These are phyloP conservation scores for Penicillium aurantiogriseum DNA, from an alignment of 2,329 filamentous ascomycete species.

Conservation along the genomic window DNA sequence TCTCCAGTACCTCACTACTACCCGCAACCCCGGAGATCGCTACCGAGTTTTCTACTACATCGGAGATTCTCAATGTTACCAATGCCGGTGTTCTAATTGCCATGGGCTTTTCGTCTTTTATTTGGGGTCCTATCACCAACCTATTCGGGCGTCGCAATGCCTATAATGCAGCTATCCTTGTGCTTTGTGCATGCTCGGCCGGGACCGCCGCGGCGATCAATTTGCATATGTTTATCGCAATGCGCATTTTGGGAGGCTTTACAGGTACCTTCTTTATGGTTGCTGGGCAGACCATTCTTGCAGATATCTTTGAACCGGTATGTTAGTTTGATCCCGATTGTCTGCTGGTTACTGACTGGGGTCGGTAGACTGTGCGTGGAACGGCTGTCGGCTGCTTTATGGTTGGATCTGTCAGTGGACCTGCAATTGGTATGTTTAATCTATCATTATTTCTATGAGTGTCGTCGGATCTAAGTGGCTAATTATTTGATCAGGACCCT, in stretches of 20 bases:
- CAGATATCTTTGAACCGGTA: conserved; percentile 42
- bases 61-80: conserved; percentile 37
- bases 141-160: conserved; percentile 32
- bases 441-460: background rate
- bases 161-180: conserved; percentile 36
- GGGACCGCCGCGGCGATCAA: conserved; percentile 34
- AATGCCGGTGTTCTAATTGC: conserved; percentile 40
- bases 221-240: conserved; percentile 37
- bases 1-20: conserved; percentile 45
- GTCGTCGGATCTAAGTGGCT: background rate
- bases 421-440: conserved; percentile 39
- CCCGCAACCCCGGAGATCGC: conserved; percentile 44
- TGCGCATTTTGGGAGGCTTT: conserved; percentile 37
- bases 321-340: background rate
- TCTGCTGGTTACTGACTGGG: conserved; percentile 1
- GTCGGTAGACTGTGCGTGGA: conserved; percentile 38
- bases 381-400: conserved; percentile 47
- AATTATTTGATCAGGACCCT: conserved; percentile 39
- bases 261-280: conserved; percentile 44
- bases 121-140: conserved; percentile 36
- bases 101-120: conserved; percentile 40
- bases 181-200: conserved; percentile 33
- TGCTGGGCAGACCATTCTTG: conserved; percentile 39
- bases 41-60: conserved; percentile 36
- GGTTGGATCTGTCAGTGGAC: conserved; percentile 44